Evolutionary conservation across 345 rosid genomes (phyloP).

Genomic region (Murraya paniculata): DNA sequence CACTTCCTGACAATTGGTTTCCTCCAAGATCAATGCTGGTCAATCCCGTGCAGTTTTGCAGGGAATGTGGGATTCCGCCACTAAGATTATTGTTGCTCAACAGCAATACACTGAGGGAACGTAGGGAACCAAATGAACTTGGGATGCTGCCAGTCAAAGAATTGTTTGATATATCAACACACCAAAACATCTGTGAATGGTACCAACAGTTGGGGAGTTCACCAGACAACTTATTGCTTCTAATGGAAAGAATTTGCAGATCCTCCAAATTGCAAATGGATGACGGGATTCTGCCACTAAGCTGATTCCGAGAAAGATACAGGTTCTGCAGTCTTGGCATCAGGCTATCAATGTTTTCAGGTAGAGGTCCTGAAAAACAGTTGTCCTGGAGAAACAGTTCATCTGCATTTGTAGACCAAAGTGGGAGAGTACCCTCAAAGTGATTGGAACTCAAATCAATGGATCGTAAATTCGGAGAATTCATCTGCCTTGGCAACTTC

Average conservation of each 20-base stretch:
- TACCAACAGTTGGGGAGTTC: slow-evolving; percentile 45
- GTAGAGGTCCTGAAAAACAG: slow-evolving; percentile 47
- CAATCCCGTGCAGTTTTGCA: slow-evolving; percentile 45
- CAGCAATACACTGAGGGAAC: slow-evolving; percentile 39
- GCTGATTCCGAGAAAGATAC: slow-evolving; percentile 38
- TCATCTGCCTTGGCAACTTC: slow-evolving; percentile 30
- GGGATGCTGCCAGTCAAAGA: slow-evolving; percentile 44
- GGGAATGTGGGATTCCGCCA: slow-evolving; percentile 47
- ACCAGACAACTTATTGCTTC: slow-evolving; percentile 38
- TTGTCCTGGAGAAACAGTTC: slow-evolving; percentile 40
- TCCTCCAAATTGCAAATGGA: slow-evolving; percentile 39
- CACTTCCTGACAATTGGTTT: slow-evolving; percentile 38
- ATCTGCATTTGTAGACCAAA: slow-evolving; percentile 47
- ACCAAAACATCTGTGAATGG: slow-evolving; percentile 35
- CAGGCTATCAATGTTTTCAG: slow-evolving; percentile 29
- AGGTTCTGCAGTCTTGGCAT: slow-evolving; percentile 45
- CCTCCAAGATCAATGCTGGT: slow-evolving; percentile 50
- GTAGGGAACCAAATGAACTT: slow-evolving; percentile 35
- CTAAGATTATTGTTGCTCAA: slow-evolving; percentile 41
- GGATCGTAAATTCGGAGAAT: slow-evolving; percentile 28
- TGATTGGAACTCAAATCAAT: slow-evolving; percentile 44
- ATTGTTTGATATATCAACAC: slow-evolving; percentile 47
- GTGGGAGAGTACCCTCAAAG: slow-evolving; percentile 51
- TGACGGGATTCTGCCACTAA: slow-evolving; percentile 34
- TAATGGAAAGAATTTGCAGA: slow-evolving; percentile 39